Evolutionary conservation across 2,329 filamentous ascomycete genomes (phyloP).

Genomic region (Penicillium occitanis): DNA sequence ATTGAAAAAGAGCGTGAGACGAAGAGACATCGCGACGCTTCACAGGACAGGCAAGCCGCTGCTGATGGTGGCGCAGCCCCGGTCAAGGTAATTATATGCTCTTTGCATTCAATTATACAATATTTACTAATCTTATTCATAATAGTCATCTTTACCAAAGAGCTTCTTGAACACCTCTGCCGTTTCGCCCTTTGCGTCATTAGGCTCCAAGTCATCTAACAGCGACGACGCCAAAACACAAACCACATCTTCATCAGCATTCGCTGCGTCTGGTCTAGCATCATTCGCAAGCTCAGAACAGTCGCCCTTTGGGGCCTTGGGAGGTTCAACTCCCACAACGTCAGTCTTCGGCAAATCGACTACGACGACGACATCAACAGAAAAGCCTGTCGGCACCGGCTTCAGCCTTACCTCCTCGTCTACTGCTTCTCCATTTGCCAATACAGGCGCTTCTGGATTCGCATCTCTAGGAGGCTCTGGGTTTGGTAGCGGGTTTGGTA

Average conservation of each 20-base stretch:
- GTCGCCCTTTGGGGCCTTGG: slow-evolving; percentile 64
- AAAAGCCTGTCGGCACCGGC: slow-evolving; percentile 29
- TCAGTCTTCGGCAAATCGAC: slow-evolving; percentile 43
- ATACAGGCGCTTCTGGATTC: slow-evolving; percentile 39
- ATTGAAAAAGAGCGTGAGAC: slow-evolving; percentile 40
- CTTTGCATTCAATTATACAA: background rate
- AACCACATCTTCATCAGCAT: slow-evolving; percentile 56
- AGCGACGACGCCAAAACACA: slow-evolving; percentile 24
- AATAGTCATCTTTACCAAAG: slow-evolving; percentile 30
- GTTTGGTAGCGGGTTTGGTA: slow-evolving; percentile 37
- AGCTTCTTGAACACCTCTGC: slow-evolving; percentile 47
- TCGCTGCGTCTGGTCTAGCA: slow-evolving; percentile 67
- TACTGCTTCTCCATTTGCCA: slow-evolving; percentile 33
- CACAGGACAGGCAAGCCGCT: slow-evolving; percentile 36
- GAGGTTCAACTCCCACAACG: slow-evolving; percentile 39
- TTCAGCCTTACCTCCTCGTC: slow-evolving; percentile 30
- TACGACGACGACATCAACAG: slow-evolving; percentile 15
- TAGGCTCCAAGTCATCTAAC: slow-evolving; percentile 30
- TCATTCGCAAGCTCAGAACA: slow-evolving; percentile 61
- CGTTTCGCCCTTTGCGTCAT: slow-evolving; percentile 44
- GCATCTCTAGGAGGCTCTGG: slow-evolving; percentile 39
- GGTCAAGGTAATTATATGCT: slow-evolving; percentile 27
- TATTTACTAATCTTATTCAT: slow-evolving; percentile 25
- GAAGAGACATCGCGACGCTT: slow-evolving; percentile 46
- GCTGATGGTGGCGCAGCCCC: slow-evolving; percentile 20